Evolutionary conservation across 108 stramenopile species (phyloP).

Genomic region (Fragilariopsis cylindrus): DNA sequence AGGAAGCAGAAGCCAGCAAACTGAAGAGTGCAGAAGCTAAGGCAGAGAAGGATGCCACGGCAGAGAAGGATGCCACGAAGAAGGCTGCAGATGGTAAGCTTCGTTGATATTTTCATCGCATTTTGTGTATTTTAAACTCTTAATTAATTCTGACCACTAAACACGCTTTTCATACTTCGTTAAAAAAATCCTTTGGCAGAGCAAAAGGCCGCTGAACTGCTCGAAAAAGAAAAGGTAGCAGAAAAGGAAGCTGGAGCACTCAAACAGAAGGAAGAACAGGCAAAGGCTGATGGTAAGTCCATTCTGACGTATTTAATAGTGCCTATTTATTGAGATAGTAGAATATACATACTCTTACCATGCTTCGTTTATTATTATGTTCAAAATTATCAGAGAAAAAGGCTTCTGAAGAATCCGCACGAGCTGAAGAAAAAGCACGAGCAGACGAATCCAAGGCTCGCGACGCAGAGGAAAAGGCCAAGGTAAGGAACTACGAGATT

Average conservation of each 20-base stretch:
- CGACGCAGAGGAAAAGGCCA: conserved; percentile 25
- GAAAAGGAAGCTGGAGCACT: conserved; percentile 15
- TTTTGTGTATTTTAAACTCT: background rate
- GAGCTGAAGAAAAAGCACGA: conserved; percentile 38
- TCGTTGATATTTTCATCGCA: background rate
- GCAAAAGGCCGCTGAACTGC: conserved; percentile 29
- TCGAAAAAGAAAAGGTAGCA: conserved; percentile 31
- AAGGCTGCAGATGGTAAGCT: conserved; percentile 18
- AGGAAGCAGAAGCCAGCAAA: conserved; percentile 17
- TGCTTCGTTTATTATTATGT: conserved; percentile 1
- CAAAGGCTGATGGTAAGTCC: conserved; percentile 37
- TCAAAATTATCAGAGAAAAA: conserved; percentile 13
- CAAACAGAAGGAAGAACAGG: conserved; percentile 21
- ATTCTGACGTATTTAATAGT: background rate
- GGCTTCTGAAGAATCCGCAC: conserved; percentile 10
- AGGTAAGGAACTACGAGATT: conserved; percentile 26
- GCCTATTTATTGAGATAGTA: background rate
- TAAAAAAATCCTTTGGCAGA: conserved; percentile 11
- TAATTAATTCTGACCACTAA: conserved; percentile 7
- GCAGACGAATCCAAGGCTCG: conserved; percentile 37
- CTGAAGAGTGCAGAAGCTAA: conserved; percentile 32
- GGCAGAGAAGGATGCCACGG: conserved; percentile 26
- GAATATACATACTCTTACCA: conserved; percentile 8
- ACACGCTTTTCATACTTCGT: conserved; percentile 14
- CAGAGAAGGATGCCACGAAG: conserved; percentile 27